Conservation (phyloP, 306 rosid genomes). For the Cicer yamashitae region DNA sequence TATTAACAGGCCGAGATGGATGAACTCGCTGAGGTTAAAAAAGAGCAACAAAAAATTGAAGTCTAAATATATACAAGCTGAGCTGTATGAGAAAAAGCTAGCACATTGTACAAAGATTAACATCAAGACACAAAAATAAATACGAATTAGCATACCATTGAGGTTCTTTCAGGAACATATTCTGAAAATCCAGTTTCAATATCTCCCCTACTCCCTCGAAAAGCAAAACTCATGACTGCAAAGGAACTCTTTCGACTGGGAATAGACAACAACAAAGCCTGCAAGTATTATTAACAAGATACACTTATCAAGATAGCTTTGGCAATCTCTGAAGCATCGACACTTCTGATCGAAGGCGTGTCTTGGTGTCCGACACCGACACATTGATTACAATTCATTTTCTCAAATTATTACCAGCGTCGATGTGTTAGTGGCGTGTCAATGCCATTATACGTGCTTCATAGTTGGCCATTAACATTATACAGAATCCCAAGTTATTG, state of each 20-base stretch:
- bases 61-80: constrained; percentile 20
- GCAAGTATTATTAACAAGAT: constrained; percentile 26
- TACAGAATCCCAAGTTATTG: constrained; percentile 3
- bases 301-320: not conserved
- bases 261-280: constrained; percentile 37
- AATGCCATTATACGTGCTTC: no score
- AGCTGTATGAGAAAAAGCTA: constrained; percentile 13
- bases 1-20: constrained; percentile 46
- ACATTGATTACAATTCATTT: no score
- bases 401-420: no score
- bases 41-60: constrained; percentile 15
- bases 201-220: constrained; percentile 74
- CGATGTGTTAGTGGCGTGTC: no score
- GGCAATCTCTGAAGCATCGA: not conserved
- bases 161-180: constrained; percentile 57
- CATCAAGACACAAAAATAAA: constrained; percentile 19
- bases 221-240: constrained; percentile 67
- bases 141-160: constrained; percentile 52
- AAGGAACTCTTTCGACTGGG: constrained; percentile 22
- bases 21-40: constrained; percentile 46
- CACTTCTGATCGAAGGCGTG: no score
- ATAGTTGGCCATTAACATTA: not conserved
- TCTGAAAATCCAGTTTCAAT: constrained; percentile 77
- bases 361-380: no score
- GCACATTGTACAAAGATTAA: constrained; percentile 17